Conservation (phyloP, 2,329 filamentous ascomycete species). For the Fusarium neocosmosporiellum region DNA sequence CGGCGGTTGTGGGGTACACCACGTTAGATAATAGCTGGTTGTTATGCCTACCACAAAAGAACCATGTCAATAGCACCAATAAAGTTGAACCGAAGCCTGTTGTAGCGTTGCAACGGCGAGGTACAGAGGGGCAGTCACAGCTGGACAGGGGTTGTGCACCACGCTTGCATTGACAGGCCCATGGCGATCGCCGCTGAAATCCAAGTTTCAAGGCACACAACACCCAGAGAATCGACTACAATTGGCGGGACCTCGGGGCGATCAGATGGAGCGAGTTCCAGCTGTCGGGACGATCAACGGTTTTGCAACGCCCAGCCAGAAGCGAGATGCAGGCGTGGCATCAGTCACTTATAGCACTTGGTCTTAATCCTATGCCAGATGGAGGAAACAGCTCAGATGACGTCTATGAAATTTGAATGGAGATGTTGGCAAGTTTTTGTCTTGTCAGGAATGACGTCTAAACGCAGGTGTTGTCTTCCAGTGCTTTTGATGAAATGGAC, state of each 20-base stretch:
- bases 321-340: neutral
- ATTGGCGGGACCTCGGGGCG: constrained; percentile 26
- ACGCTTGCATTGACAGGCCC: constrained; percentile 19
- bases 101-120: constrained; percentile 33
- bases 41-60: neutral
- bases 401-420: neutral
- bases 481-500: neutral
- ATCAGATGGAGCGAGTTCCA: constrained; percentile 18
- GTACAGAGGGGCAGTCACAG: constrained; percentile 11
- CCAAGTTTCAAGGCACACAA: neutral
- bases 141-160: constrained; percentile 21
- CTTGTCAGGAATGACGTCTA: neutral
- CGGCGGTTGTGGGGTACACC: too few relatives aligned
- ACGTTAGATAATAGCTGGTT: constrained; percentile 15
- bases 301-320: neutral
- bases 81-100: constrained; percentile 23
- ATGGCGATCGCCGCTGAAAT: constrained; percentile 9
- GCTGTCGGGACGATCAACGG: constrained; percentile 9
- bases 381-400: neutral
- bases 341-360: neutral
- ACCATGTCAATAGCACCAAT: constrained; percentile 26
- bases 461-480: neutral
- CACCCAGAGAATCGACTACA: neutral
- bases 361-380: neutral
- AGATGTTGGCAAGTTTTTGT: neutral